A percentile compares a stretch with the other conserved stretches of the same genome.
Evolutionary conservation across 1,284 basidiomycete species (phyloP).

Genomic region (Vanrija sp.): DNA sequence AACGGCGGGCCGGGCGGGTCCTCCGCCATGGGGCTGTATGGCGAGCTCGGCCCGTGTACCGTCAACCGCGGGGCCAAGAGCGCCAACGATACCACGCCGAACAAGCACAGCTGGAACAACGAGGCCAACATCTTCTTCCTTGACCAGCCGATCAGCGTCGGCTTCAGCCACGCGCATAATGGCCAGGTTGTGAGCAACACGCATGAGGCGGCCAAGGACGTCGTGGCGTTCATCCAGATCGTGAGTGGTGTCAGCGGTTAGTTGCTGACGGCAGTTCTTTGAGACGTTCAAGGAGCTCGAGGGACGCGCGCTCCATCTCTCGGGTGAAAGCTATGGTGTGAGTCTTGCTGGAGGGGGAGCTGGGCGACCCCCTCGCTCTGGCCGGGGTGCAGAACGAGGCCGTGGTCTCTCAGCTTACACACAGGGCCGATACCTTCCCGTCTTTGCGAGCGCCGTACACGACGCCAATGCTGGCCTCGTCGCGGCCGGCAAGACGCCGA

Average conservation of each 20-base stretch:
- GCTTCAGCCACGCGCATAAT: slow-evolving; percentile 64
- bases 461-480: slow-evolving; percentile 67
- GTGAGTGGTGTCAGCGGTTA: slow-evolving; percentile 13
- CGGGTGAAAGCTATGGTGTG: slow-evolving; percentile 56
- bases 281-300: slow-evolving; percentile 65
- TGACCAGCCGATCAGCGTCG: slow-evolving; percentile 59
- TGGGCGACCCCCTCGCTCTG: too few species aligned
- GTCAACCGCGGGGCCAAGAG: slow-evolving; percentile 39
- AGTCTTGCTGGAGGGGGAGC: too few species aligned
- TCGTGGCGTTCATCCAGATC: slow-evolving; percentile 66
- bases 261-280: slow-evolving; percentile 54
- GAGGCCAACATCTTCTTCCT: slow-evolving; percentile 50
- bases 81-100: slow-evolving; percentile 47
- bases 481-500: slow-evolving; percentile 61
- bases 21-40: slow-evolving; percentile 52
- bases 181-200: slow-evolving; percentile 60
- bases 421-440: slow-evolving; percentile 67
- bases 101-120: slow-evolving; percentile 52
- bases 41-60: slow-evolving; percentile 53
- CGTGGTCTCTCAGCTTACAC: too few species aligned
- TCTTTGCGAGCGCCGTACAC: slow-evolving; percentile 73
- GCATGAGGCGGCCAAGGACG: slow-evolving; percentile 67
- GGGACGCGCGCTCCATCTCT: slow-evolving; percentile 62
- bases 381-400: too few species aligned
- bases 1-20: slow-evolving; percentile 51